A percentile compares a stretch with the other conserved stretches of the same genome.
phyloP scores from a whole-genome alignment of 306 rosid species.

The Trifolium fragiferum region DNA sequence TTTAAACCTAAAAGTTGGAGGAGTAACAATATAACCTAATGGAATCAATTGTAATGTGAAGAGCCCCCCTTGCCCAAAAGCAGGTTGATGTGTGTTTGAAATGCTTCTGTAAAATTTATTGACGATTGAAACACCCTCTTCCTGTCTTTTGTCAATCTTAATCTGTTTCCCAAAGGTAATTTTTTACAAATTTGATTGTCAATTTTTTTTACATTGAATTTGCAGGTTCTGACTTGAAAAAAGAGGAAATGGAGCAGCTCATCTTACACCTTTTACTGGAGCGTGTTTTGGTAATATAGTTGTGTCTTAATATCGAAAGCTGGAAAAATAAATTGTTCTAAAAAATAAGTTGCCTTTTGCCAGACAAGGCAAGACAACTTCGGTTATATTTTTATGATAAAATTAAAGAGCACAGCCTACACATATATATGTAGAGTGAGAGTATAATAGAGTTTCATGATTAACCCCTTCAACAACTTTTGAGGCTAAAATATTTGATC shows the following conservation, averaged over 20 bases:
- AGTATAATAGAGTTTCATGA: slow-evolving; percentile 6
- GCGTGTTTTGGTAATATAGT: slow-evolving; percentile 67
- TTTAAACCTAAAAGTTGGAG: background rate
- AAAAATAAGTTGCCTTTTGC: background rate
- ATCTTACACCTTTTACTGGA: slow-evolving; percentile 76
- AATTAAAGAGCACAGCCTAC: slow-evolving; percentile 9
- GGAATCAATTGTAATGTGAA: background rate
- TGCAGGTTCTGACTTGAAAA: slow-evolving; percentile 75
- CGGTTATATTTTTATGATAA: slow-evolving; percentile 15
- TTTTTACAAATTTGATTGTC: slow-evolving; percentile 21
- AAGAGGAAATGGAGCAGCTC: slow-evolving; percentile 86
- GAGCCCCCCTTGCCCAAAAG: too few relatives aligned
- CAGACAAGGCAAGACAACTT: slow-evolving; percentile 17
- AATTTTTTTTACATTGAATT: slow-evolving; percentile 44
- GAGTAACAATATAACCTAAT: background rate
- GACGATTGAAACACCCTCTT: background rate
- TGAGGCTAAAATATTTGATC: slow-evolving; percentile 24
- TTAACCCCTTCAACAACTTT: slow-evolving; percentile 24
- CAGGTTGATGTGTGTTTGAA: background rate
- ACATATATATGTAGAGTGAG: background rate
- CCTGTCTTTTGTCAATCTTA: slow-evolving; percentile 2
- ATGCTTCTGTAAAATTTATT: background rate
- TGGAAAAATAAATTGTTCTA: slow-evolving; percentile 8
- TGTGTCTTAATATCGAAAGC: slow-evolving; percentile 25
- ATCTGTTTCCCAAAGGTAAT: slow-evolving; percentile 31